Evolutionary conservation across 2,329 filamentous ascomycete genomes (phyloP).

Genomic region (Botrytis pseudocinerea): DNA sequence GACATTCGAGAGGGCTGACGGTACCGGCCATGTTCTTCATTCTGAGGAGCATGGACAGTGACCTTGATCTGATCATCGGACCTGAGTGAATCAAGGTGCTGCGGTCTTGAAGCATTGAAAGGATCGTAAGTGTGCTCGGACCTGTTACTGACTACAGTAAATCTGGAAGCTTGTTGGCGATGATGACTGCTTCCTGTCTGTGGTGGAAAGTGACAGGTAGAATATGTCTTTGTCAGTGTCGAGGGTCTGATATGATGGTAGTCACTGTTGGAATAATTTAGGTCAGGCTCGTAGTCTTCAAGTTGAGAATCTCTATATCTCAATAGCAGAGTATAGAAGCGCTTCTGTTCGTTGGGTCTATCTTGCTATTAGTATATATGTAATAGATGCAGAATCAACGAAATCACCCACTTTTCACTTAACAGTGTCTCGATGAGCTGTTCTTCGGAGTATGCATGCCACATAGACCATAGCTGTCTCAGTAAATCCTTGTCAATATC

Average conservation of each 20-base stretch:
- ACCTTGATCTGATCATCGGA: conserved; percentile 43
- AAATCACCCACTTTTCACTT: conserved; percentile 57
- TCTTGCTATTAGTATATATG: neutral
- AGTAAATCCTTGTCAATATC: conserved; percentile 81
- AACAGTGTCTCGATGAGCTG: conserved; percentile 69
- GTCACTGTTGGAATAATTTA: conserved; percentile 86
- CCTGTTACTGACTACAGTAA: conserved; percentile 65
- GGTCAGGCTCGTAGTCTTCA: conserved; percentile 79
- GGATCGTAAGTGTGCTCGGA: conserved; percentile 79
- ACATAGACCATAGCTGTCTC: conserved; percentile 83
- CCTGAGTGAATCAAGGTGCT: conserved; percentile 47
- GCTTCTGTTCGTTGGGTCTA: conserved; percentile 84
- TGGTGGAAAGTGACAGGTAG: conserved; percentile 60
- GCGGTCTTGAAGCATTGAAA: conserved; percentile 61
- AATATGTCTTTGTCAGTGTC: conserved; percentile 59
- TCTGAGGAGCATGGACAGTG: conserved; percentile 35
- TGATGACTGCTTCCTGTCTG: conserved; percentile 50
- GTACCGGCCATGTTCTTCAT: conserved; percentile 14
- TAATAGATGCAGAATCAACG: neutral
- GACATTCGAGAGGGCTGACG: conserved; percentile 12
- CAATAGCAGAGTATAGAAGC: conserved; percentile 84
- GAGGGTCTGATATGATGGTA: conserved; percentile 75
- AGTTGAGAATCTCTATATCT: conserved; percentile 81
- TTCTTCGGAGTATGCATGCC: conserved; percentile 80
- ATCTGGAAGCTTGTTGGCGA: conserved; percentile 55